Evolutionary conservation across 441 rosid species (phyloP).

Genomic region (Adansonia gregorii): DNA sequence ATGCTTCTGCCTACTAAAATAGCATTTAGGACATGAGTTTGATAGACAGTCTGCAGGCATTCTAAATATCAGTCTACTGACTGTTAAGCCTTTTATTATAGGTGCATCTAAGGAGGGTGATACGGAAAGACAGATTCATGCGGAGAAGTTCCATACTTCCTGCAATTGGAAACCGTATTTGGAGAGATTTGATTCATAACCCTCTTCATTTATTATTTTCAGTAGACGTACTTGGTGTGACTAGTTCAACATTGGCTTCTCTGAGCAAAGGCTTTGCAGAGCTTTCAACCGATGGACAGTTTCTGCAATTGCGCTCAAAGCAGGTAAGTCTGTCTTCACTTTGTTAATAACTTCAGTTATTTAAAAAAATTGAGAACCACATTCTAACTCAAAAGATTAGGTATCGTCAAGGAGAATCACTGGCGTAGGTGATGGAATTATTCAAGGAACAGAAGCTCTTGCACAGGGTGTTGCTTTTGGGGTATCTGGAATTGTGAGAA

Average conservation of each 20-base stretch:
- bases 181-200: slow-evolving; percentile 98
- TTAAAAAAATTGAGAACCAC: slow-evolving; percentile 20
- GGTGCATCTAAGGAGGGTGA: slow-evolving; percentile 97
- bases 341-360: slow-evolving; percentile 15
- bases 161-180: slow-evolving; percentile 85
- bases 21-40: not conserved
- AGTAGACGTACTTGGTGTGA: slow-evolving; percentile 97
- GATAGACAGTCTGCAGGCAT: slow-evolving; percentile 3
- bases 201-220: slow-evolving; percentile 95
- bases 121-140: slow-evolving; percentile 92
- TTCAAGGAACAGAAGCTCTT: slow-evolving; percentile 98
- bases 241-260: slow-evolving; percentile 98
- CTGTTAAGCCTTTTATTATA: slow-evolving; percentile 35
- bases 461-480: slow-evolving; percentile 99
- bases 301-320: slow-evolving; percentile 88
- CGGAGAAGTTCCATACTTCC: slow-evolving; percentile 89
- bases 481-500: slow-evolving; percentile 94
- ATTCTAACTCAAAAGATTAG: slow-evolving; percentile 45
- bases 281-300: slow-evolving; percentile 98
- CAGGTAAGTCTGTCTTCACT: slow-evolving; percentile 58
- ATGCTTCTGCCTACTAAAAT: slow-evolving; percentile 4
- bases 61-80: slow-evolving; percentile 16
- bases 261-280: slow-evolving; percentile 97
- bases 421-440: slow-evolving; percentile 93
- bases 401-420: slow-evolving; percentile 94